Percentiles rank a stretch among this genome's conserved stretches.
These are phyloP conservation scores for Sporisorium reilianum DNA, from an alignment of 1,284 basidiomycete species.

Conservation along the genomic window DNA sequence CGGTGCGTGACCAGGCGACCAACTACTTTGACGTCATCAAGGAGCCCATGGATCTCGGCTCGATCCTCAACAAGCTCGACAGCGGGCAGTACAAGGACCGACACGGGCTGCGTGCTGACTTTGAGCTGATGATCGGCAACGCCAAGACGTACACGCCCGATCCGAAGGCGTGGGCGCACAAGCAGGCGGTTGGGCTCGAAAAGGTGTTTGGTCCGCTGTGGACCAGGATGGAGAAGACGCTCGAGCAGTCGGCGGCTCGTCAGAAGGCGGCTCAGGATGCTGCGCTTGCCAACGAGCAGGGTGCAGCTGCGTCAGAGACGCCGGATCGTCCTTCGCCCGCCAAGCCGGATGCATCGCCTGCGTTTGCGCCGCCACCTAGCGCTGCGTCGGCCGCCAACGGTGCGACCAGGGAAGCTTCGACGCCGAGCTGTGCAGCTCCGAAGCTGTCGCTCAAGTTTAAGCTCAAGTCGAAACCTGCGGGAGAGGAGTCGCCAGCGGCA, in stretches of 20 bases:
- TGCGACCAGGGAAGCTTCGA: constrained; percentile 22
- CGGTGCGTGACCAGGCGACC: constrained; percentile 68
- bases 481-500: constrained; percentile 23
- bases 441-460: constrained; percentile 50
- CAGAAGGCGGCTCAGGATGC: constrained; percentile 53
- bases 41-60: constrained; percentile 93
- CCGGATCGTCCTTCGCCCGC: constrained; percentile 27
- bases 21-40: constrained; percentile 88
- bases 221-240: constrained; percentile 71
- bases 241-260: constrained; percentile 66
- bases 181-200: constrained; percentile 82
- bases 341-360: constrained; percentile 23
- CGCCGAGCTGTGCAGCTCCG: constrained; percentile 22
- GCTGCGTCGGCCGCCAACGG: constrained; percentile 9
- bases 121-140: constrained; percentile 88
- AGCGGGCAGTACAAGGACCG: constrained; percentile 84
- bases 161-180: constrained; percentile 79
- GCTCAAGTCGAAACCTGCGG: constrained; percentile 34
- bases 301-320: constrained; percentile 14
- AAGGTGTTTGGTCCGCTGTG: constrained; percentile 85
- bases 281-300: constrained; percentile 29
- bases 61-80: constrained; percentile 87
- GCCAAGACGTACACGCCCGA: constrained; percentile 84
- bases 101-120: constrained; percentile 85
- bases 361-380: neutral